Evolutionary conservation across 139 green algal genomes (phyloP).

Genomic region (Edaphochlamys debaryana): DNA sequence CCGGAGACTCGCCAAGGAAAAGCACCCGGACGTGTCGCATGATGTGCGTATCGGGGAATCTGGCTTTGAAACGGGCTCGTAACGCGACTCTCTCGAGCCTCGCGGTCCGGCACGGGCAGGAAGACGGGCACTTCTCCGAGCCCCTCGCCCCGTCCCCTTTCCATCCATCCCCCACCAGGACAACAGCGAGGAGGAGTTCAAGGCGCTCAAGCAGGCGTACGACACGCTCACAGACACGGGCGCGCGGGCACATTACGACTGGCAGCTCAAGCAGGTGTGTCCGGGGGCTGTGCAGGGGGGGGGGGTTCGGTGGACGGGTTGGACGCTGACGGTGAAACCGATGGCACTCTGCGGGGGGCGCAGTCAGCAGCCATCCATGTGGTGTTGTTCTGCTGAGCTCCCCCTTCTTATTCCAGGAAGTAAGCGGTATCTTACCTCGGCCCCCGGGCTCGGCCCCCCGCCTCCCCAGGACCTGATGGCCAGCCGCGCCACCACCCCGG

Average conservation of each 20-base stretch:
- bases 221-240: constrained; percentile 2
- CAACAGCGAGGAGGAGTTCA: constrained; percentile 29
- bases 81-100: too few relatives aligned
- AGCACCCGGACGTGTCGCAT: constrained; percentile 19
- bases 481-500: too few relatives aligned
- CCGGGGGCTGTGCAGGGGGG: not conserved
- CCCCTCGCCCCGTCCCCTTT: not conserved
- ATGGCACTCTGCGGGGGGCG: too few relatives aligned
- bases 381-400: too few relatives aligned
- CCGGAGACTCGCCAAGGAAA: constrained; percentile 16
- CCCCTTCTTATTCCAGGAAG: too few relatives aligned
- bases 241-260: constrained; percentile 16
- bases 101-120: too few relatives aligned
- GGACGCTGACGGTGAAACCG: too few relatives aligned
- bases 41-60: not conserved
- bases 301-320: too few relatives aligned
- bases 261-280: not conserved
- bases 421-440: too few relatives aligned
- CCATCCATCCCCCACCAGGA: not conserved
- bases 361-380: too few relatives aligned
- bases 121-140: not conserved
- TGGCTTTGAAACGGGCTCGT: not conserved
- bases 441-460: too few relatives aligned
- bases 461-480: too few relatives aligned
- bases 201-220: constrained; percentile 10